Base-by-base conservation (phyloP, 2,329 filamentous ascomycete genomes). In the Aschersonia sp. region DNA sequence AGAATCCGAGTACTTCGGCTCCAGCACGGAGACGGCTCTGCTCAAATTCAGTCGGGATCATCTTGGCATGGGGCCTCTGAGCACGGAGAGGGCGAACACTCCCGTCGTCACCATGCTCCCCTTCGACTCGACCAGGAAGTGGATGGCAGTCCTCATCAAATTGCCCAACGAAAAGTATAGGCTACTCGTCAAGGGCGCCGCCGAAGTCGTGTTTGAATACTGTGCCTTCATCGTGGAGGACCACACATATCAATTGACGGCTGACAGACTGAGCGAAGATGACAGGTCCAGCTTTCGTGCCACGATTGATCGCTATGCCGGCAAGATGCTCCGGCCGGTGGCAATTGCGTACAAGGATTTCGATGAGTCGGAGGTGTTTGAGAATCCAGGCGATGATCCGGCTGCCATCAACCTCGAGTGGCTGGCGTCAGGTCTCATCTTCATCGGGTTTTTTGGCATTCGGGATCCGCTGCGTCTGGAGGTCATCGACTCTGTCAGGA, bases 261-360 rank as follows among this genome's bases (percentile, higher is more conserved):
- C 58, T 4, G 55, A 51, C 2, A 54, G 59, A 3, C 53, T 67
- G 2, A 58, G 57, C 1, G 58, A 62, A n/a, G 55, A 60, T 1
- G 57, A 60, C n/a, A 57, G 61, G 4, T 52, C 53, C 28, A 59
- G 57, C 41, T 56, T 67, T 20, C 54, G 59, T n/a, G 55, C 54
- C 12, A 63, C 61, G 1, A 67, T 67, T 6, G 55, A 61, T 7
- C 58, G 59, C 9, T 87, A 86, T 56, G 84, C 84, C 2, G 75
- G 74, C 5, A 74, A 78, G 6, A 84, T 83, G 49, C 73, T 91
- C 9, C 79, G 85, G 45, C 88, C 84, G 0, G 88, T 91, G 47
- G 84, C 78, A 20, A 71, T 89, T 52, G 73, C 85, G 4, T 89
- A 85, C 62, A 75, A 77, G 44, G 86, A 92, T 53, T 88, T 85